These are phyloP conservation scores for Lentinula boryana DNA, from an alignment of 768 basidiomycete species.

Conservation along the genomic window DNA sequence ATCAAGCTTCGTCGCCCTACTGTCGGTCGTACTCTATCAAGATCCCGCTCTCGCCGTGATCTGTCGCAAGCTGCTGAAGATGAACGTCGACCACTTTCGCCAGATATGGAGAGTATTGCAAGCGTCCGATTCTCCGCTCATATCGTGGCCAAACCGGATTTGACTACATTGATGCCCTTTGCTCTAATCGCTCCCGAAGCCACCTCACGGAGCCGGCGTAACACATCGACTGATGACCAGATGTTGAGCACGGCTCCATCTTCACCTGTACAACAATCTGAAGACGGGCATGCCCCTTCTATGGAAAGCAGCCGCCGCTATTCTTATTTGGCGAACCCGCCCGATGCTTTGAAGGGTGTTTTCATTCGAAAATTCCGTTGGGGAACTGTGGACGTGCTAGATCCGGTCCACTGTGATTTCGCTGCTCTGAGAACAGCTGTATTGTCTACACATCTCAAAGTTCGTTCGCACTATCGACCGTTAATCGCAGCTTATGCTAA, in stretches of 20 bases:
- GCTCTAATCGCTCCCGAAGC: slow-evolving; percentile 74
- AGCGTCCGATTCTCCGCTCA: slow-evolving; percentile 75
- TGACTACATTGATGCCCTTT: slow-evolving; percentile 63
- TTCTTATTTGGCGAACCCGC: slow-evolving; percentile 46
- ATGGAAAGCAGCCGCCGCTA: slow-evolving; percentile 24
- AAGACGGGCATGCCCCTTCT: slow-evolving; percentile 35
- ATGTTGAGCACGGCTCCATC: slow-evolving; percentile 21
- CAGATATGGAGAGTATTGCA: slow-evolving; percentile 65
- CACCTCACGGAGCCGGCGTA: slow-evolving; percentile 34
- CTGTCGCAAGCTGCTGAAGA: slow-evolving; percentile 54
- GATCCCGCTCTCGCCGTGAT: slow-evolving; percentile 71
- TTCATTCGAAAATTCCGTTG: slow-evolving; percentile 80
- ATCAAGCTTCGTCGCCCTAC: slow-evolving; percentile 65
- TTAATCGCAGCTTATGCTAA: background rate
- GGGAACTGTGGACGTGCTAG: slow-evolving; percentile 84
- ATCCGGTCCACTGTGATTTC: slow-evolving; percentile 86
- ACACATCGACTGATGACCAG: slow-evolving; percentile 24
- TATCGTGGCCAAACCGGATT: slow-evolving; percentile 53
- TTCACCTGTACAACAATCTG: slow-evolving; percentile 30
- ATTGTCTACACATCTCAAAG: slow-evolving; percentile 81
- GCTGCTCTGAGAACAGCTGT: slow-evolving; percentile 78
- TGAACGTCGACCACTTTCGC: slow-evolving; percentile 49
- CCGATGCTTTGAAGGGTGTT: slow-evolving; percentile 65
- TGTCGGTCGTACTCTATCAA: slow-evolving; percentile 41
- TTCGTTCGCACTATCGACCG: slow-evolving; percentile 23